Percentiles rank a stretch among this genome's conserved stretches.
Evolutionary conservation across 2,329 filamentous ascomycete species (phyloP).

Genomic region (Phialophora verrucosa): DNA sequence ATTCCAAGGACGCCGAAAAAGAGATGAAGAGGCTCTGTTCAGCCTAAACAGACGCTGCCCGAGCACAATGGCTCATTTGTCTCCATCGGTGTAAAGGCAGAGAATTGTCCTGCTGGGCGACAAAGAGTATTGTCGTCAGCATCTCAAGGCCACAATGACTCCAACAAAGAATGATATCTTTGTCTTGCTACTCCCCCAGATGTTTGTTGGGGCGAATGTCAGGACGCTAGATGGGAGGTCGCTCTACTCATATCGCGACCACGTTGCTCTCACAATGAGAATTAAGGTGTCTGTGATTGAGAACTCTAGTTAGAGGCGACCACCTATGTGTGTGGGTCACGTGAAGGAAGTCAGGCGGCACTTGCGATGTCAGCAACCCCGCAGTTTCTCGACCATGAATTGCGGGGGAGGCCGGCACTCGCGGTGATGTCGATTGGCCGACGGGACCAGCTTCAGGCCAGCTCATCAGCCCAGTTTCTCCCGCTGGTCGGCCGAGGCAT

Average conservation of each 20-base stretch:
- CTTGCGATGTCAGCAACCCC: not conserved
- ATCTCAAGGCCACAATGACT: not conserved
- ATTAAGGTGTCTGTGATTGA: too few species aligned
- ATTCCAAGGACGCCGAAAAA: not conserved
- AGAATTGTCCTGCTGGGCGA: not conserved
- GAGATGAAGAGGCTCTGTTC: not conserved
- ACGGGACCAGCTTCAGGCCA: not conserved
- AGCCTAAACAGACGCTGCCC: not conserved
- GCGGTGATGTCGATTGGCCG: not conserved
- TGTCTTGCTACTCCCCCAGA: not conserved
- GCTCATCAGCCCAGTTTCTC: not conserved
- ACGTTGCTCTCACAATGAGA: too few species aligned
- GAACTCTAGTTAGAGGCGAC: too few species aligned
- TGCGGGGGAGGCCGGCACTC: not conserved
- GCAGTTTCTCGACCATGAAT: not conserved
- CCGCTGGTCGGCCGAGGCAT: slow-evolving; percentile 1
- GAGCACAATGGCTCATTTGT: not conserved
- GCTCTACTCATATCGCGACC: too few species aligned
- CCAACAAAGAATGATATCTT: not conserved
- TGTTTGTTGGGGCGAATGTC: too few species aligned
- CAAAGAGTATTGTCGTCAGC: not conserved
- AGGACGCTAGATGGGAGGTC: too few species aligned
- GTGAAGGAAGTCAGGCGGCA: not conserved
- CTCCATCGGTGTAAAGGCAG: not conserved
- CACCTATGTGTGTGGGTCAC: too few species aligned